Percentiles rank a stretch among this genome's conserved stretches.
Conservation (phyloP, 306 rosid species). For the Sicyos edulis region DNA sequence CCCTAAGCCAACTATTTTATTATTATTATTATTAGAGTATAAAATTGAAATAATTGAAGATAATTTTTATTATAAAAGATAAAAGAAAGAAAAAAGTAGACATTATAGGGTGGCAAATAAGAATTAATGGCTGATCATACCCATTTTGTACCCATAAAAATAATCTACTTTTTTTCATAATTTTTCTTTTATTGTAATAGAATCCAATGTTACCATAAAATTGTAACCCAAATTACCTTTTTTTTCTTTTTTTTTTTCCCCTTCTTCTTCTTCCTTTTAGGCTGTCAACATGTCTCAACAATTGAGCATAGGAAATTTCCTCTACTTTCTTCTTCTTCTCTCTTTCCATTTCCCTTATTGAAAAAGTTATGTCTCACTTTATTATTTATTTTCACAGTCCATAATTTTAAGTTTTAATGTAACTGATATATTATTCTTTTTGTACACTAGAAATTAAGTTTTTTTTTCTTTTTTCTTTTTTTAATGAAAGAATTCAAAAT, state of each 20-base stretch:
- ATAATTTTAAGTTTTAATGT: not conserved
- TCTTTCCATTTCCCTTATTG: not conserved
- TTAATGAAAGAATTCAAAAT: too few relatives aligned
- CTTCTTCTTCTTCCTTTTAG: too few relatives aligned
- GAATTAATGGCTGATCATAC: conserved; percentile 10
- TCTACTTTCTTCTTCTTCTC: too few relatives aligned
- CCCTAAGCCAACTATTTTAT: too few relatives aligned
- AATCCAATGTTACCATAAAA: conserved; percentile 15
- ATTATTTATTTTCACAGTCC: too few relatives aligned
- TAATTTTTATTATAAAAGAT: not conserved
- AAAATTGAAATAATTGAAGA: not conserved
- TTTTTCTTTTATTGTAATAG: not conserved
- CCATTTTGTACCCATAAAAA: not conserved
- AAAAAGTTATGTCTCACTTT: not conserved
- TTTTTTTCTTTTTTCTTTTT: too few relatives aligned
- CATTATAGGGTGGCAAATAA: not conserved
- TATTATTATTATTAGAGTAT: too few relatives aligned
- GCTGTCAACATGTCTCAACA: conserved; percentile 7
- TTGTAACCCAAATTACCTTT: not conserved
- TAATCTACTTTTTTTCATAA: not conserved
- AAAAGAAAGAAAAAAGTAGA: not conserved
- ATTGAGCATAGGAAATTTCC: not conserved
- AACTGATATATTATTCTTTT: not conserved
- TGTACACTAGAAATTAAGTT: too few relatives aligned
- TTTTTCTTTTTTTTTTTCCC: too few relatives aligned